Percentiles rank a stretch among this genome's conserved stretches.
Conservation (phyloP, 768 basidiomycete species). For the Mycena leptocephala region DNA sequence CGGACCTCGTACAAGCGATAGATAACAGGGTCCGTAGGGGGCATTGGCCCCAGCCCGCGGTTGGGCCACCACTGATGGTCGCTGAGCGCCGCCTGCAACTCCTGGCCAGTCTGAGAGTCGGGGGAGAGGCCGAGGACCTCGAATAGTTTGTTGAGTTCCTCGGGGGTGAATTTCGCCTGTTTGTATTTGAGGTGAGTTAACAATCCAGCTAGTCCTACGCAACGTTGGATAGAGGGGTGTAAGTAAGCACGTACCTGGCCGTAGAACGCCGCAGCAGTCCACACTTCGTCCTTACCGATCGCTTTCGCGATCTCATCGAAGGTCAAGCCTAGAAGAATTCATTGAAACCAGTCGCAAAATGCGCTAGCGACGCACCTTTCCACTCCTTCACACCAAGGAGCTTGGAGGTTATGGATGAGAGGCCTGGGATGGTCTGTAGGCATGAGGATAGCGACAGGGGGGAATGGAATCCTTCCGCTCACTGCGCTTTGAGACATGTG, state of each 20-base stretch:
- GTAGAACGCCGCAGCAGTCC: constrained; percentile 88
- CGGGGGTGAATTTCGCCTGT: constrained; percentile 79
- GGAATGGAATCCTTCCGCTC: no score
- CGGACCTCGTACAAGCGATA: constrained; percentile 87
- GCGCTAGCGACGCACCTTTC: constrained; percentile 60
- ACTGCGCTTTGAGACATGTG: no score
- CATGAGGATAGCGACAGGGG: background rate
- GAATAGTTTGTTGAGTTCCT: constrained; percentile 72
- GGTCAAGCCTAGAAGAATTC: constrained; percentile 63
- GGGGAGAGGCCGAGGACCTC: constrained; percentile 66
- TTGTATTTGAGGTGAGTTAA: background rate
- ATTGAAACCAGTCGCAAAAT: background rate
- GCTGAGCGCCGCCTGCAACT: constrained; percentile 68
- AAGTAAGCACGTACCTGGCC: constrained; percentile 78
- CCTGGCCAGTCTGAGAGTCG: no score
- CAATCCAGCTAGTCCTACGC: no score
- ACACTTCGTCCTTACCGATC: constrained; percentile 84
- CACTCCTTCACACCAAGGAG: constrained; percentile 79
- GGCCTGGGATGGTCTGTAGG: constrained; percentile 60
- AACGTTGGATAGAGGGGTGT: no score
- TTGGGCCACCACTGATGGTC: constrained; percentile 84
- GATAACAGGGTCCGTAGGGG: constrained; percentile 85
- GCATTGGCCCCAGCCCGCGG: constrained; percentile 78
- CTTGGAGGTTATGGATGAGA: constrained; percentile 65
- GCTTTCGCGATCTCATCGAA: constrained; percentile 80